phyloP scores from a whole-genome alignment of 108 stramenopile species.

The Halocafeteria seosinensis region DNA sequence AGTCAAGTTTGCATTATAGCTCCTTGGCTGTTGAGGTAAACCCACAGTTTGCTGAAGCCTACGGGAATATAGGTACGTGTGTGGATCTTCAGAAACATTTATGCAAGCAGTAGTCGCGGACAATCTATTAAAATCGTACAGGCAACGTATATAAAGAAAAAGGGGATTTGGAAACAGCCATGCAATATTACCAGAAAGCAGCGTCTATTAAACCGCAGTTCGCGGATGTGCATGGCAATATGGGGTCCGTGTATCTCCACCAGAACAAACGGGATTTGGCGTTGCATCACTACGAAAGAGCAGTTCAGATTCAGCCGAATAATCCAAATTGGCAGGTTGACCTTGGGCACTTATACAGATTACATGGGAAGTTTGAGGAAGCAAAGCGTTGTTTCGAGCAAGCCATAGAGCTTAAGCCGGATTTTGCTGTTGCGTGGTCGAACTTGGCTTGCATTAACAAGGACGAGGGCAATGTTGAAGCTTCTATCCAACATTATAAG shows the following conservation, averaged over 20 bases:
- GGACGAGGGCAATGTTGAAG: constrained; percentile 32
- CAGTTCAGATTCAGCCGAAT: constrained; percentile 44
- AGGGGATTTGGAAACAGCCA: constrained; percentile 26
- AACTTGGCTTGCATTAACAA: constrained; percentile 36
- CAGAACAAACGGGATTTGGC: constrained; percentile 23
- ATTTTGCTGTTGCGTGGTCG: constrained; percentile 49
- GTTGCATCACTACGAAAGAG: constrained; percentile 25
- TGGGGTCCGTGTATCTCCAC: constrained; percentile 38
- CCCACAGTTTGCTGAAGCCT: constrained; percentile 43
- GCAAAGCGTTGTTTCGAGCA: constrained; percentile 31
- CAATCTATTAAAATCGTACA: background rate
- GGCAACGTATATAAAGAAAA: constrained; percentile 42
- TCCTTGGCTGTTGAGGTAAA: constrained; percentile 33
- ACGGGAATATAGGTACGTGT: constrained; percentile 23
- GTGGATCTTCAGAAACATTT: background rate
- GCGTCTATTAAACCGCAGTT: constrained; percentile 40
- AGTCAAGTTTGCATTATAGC: constrained; percentile 40
- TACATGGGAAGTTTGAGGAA: constrained; percentile 15
- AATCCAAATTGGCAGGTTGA: constrained; percentile 47
- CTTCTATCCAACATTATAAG: constrained; percentile 34
- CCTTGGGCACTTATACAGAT: constrained; percentile 35
- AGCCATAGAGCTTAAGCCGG: constrained; percentile 35
- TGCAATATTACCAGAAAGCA: constrained; percentile 28
- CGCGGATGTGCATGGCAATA: constrained; percentile 46
- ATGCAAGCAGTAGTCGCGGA: background rate